Evolutionary conservation across 1,284 basidiomycete genomes (phyloP).

Genomic region (Marasmius tenuissimus): DNA sequence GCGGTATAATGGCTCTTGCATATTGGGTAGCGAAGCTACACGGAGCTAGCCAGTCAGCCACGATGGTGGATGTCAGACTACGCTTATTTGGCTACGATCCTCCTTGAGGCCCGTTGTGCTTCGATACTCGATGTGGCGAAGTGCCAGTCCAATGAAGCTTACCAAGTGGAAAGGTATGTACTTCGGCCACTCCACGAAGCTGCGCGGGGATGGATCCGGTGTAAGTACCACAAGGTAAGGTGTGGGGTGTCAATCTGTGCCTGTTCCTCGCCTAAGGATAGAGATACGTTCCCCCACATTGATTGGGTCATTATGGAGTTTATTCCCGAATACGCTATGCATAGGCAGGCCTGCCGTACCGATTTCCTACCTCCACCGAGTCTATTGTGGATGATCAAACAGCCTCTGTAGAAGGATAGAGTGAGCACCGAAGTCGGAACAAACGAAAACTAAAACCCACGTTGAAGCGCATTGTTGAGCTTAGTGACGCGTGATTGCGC

Average conservation of each 20-base stretch:
- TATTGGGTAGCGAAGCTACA: not conserved
- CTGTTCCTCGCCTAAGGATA: no score
- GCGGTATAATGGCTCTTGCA: not conserved
- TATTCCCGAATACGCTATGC: conserved; percentile 1
- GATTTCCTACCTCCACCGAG: no score
- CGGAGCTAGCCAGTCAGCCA: not conserved
- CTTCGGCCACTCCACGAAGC: no score
- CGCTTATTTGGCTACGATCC: not conserved
- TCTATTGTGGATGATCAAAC: conserved; percentile 21
- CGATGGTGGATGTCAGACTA: not conserved
- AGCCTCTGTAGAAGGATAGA: conserved; percentile 24
- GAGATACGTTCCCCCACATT: no score
- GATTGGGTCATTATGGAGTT: not conserved
- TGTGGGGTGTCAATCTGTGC: no score
- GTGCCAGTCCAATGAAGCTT: no score
- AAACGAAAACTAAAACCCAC: conserved; percentile 40
- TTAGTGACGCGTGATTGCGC: conserved; percentile 93
- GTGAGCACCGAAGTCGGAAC: conserved; percentile 6
- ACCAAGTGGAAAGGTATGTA: no score
- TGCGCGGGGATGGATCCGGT: no score
- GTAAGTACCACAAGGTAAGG: no score
- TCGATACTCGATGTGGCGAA: not conserved
- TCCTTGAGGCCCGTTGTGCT: not conserved
- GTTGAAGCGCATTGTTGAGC: conserved; percentile 86
- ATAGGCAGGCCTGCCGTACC: not conserved